These are phyloP conservation scores for Ascochyta koolunga DNA, from an alignment of 2,329 filamentous ascomycete species.

Conservation along the genomic window DNA sequence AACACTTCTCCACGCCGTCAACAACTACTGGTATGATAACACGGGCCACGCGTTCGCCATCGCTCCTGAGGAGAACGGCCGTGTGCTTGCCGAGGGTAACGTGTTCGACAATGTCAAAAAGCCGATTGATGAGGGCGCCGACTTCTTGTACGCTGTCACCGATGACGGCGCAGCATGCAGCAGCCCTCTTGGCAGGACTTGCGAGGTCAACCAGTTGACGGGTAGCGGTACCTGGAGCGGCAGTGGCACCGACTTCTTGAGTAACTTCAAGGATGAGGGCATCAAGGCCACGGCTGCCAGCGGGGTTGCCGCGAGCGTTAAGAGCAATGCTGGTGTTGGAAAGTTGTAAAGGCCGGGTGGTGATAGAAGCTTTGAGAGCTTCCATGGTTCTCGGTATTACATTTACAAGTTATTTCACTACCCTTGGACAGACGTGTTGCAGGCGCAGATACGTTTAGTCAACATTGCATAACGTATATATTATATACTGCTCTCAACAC, in stretches of 20 bases:
- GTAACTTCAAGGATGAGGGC: slow-evolving; percentile 12
- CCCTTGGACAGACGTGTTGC: too few relatives aligned
- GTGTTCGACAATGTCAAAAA: slow-evolving; percentile 20
- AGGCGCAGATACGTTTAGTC: too few relatives aligned
- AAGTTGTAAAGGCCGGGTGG: slow-evolving; percentile 4
- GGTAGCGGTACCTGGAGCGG: slow-evolving; percentile 12
- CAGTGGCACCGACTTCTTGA: slow-evolving; percentile 14
- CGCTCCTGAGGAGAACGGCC: slow-evolving; percentile 6
- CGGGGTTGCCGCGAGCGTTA: slow-evolving; percentile 15
- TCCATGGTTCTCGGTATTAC: too few relatives aligned
- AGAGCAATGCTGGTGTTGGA: slow-evolving; percentile 22
- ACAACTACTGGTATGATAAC: slow-evolving; percentile 27
- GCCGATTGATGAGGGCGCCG: slow-evolving; percentile 12
- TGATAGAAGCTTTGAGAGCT: too few relatives aligned
- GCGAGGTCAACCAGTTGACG: slow-evolving; percentile 14
- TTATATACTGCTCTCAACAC: too few relatives aligned
- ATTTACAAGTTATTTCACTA: too few relatives aligned
- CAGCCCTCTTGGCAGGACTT: slow-evolving; percentile 14
- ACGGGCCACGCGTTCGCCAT: slow-evolving; percentile 25
- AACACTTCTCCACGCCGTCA: slow-evolving; percentile 27
- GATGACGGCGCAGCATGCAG: slow-evolving; percentile 13
- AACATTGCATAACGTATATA: too few relatives aligned
- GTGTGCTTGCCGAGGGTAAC: slow-evolving; percentile 28
- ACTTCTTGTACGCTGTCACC: slow-evolving; percentile 13
- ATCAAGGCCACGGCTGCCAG: slow-evolving; percentile 4